Evolutionary conservation across 257 asterid species (phyloP).

Genomic region (Solanum sitiens): DNA sequence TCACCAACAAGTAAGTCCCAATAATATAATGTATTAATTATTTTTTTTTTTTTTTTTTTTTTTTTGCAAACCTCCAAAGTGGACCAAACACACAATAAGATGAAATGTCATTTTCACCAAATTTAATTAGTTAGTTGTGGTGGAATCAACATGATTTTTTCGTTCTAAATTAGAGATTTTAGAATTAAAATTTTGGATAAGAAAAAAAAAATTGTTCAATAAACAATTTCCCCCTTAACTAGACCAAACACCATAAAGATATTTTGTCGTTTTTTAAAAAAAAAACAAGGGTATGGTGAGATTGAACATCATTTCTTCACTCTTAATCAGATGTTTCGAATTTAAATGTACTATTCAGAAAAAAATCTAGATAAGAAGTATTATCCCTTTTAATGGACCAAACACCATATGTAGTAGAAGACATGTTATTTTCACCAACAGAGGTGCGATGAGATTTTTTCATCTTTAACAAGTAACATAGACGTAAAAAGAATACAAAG

Average conservation of each 20-base stretch:
- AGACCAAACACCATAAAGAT: background rate
- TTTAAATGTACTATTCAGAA: background rate
- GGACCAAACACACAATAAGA: background rate
- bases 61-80: background rate
- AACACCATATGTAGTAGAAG: background rate
- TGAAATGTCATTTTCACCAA: background rate
- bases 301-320: background rate
- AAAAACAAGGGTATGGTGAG: background rate
- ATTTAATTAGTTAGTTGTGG: background rate
- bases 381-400: too few species aligned
- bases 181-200: background rate
- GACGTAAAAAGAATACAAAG: background rate
- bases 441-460: background rate
- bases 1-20: background rate
- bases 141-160: background rate
- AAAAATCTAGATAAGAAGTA: background rate
- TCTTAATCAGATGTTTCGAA: background rate
- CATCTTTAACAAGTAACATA: background rate
- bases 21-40: background rate
- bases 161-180: fast-evolving
- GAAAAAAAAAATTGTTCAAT: background rate
- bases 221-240: background rate
- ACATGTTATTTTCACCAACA: background rate
- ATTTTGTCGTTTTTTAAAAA: background rate
- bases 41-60: background rate